Base-by-base conservation (phyloP, 495 filamentous ascomycete genomes). In the Penicillium flavigenum region DNA sequence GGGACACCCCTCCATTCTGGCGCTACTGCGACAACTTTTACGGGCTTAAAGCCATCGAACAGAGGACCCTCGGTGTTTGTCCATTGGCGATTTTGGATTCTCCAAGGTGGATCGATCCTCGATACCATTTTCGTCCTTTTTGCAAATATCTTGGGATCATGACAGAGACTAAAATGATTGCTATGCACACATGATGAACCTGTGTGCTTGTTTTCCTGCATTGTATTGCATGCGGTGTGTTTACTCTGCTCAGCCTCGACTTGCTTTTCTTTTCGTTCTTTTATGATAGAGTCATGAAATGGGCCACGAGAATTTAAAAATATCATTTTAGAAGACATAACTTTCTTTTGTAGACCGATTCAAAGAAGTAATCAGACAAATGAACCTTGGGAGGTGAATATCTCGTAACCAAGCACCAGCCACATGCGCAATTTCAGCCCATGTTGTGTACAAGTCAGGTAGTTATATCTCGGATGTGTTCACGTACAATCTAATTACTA, bases 221-320 rank as follows among this genome's bases (percentile, higher is more conserved):
- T 66, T 58, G 59, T 56, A 61, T 63, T 57, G 62, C 51, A 66
- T 66, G 64, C 63, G 62, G 63, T 56, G 51, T 68, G 56, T 63
- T 63, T 66, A 43, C 63, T 75, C 70, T 71, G 57, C 66, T 72
- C 75, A 75, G 66, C 71, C 71, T 73, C 74, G 64, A 68, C 64
- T 60, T 70, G 67, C 64, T 71, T 69, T 64, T 62, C 71, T 69
- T 73, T 73, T 68, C 61, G 68, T 66, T 68, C 61, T 69, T 67
- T 73, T 72, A 70, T 76, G 66, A 77, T 79, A 76, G 62, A 77
- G 54, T 68, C 66, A 76, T 68, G 69, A 75, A 67, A 70, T 69
- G 68, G 64, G 69, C 73, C 69, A 75, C 70, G 73, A 69, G 63
- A 74, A 76, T 71, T 66, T 66, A 55, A 70, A 70, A 65, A 60